A percentile compares a stretch with the other conserved stretches of the same genome.
These are phyloP conservation scores for Tulasnella sp. DNA, from an alignment of 768 basidiomycete species.

Conservation along the genomic window DNA sequence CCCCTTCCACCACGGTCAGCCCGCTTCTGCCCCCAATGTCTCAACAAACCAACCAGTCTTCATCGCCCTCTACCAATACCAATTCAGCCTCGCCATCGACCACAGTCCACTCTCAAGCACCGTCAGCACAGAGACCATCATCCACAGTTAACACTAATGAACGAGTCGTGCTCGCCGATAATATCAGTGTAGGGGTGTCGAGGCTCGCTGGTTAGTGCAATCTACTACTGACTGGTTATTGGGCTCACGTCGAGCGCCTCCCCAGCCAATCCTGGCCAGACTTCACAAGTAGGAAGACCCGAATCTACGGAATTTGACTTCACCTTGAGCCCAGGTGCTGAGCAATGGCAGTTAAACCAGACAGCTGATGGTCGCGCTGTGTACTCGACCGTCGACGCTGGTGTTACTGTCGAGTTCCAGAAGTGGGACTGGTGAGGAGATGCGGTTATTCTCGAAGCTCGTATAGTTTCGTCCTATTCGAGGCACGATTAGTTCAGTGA, in stretches of 20 bases:
- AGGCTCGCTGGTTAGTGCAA: not conserved
- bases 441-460: not conserved
- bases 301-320: not conserved
- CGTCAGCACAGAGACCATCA: not conserved
- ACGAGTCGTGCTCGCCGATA: not conserved
- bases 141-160: not conserved
- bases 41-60: not conserved
- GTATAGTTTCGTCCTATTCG: not conserved
- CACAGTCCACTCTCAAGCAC: not conserved
- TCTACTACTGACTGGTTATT: not conserved
- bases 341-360: not conserved
- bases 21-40: not conserved
- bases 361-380: not conserved
- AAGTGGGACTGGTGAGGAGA: not conserved
- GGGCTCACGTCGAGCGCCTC: not conserved
- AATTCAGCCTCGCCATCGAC: not conserved
- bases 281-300: not conserved
- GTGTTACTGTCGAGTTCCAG: not conserved
- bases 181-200: too few relatives aligned
- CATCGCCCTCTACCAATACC: not conserved
- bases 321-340: not conserved
- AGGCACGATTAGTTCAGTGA: not conserved
- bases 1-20: too few relatives aligned
- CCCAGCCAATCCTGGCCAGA: not conserved
- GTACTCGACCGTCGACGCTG: not conserved